These are phyloP conservation scores for Firmiana major DNA, from an alignment of 345 rosid genomes.

Conservation along the genomic window DNA sequence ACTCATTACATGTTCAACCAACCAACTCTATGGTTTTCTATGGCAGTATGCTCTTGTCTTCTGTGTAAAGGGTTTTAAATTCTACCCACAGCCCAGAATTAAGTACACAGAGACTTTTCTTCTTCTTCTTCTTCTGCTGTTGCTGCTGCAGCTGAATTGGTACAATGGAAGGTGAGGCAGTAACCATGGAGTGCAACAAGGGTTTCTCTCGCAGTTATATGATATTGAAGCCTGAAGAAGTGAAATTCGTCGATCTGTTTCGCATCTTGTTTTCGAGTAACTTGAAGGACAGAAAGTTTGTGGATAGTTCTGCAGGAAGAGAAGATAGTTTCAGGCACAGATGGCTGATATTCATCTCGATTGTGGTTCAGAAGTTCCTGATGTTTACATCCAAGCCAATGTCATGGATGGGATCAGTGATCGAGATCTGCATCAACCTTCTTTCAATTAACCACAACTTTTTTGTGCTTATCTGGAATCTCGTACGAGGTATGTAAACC, in stretches of 20 bases:
- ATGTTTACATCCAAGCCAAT: slow-evolving; percentile 35
- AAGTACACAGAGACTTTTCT: too few relatives aligned
- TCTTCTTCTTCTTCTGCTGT: too few relatives aligned
- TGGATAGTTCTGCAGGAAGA: slow-evolving; percentile 37
- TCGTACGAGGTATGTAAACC: slow-evolving; percentile 24
- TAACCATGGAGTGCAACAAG: slow-evolving; percentile 35
- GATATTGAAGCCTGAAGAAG: slow-evolving; percentile 56
- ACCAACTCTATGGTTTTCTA: too few relatives aligned
- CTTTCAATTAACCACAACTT: slow-evolving; percentile 33
- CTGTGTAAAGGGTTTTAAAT: too few relatives aligned
- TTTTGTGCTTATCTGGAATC: slow-evolving; percentile 28
- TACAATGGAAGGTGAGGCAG: not conserved
- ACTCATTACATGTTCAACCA: too few relatives aligned
- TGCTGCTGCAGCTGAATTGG: too few relatives aligned
- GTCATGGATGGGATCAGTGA: slow-evolving; percentile 38
- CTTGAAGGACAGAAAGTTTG: slow-evolving; percentile 34
- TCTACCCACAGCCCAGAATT: too few relatives aligned
- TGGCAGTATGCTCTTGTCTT: too few relatives aligned
- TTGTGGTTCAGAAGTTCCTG: slow-evolving; percentile 45
- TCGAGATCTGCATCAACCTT: slow-evolving; percentile 51
- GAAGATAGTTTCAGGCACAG: slow-evolving; percentile 46
- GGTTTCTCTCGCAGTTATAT: slow-evolving; percentile 44
- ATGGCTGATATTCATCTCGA: slow-evolving; percentile 65
- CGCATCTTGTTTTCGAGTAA: slow-evolving; percentile 38
- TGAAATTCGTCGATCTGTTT: slow-evolving; percentile 46